Evolutionary conservation across 78 protist species (phyloP), one percentile per base, ranked within the genome.

Genomic region (Dictyostelium intermedium): DNA sequence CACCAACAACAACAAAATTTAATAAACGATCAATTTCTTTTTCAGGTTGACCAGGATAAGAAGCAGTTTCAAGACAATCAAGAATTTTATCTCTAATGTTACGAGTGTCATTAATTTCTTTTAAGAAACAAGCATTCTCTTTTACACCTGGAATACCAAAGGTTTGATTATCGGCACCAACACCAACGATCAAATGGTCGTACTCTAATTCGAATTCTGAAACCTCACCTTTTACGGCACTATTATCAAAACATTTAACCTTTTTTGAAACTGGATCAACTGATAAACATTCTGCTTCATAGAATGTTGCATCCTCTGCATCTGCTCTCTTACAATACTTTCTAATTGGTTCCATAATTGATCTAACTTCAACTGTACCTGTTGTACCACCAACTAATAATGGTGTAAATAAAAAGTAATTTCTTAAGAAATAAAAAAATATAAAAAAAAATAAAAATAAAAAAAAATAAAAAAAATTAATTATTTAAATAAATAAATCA

Each of bases 181-280:
- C 96, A 47, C 94, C 98, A n/a, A 98, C 80, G 37, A 97, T 95
- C 69, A 98, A 84, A 39, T 81, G 70, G 32, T 98, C 99, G 79
- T 97, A 98, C 27, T 69, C 73, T 10, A 97, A 34, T 18, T 87
- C 80, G 32, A 87, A 87, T 69, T 87, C 93, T 27, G 77, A 78
- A 25, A 87, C 93, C 50, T 79, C 82, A 23, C 93, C 93, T 56
- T 92, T 92, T 70, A 92, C 85, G 10, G 76, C n/a, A 53, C 81
- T 76, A 69, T 83, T 82, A 84, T 85, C 96, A 14, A 13, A 32
- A 35, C 96, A 92, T 66, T 56, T 80, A 30, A 92, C 27, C 16
- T 82, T 82, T 25, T 92, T 92, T 20, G 53, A 47, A 10, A 56
- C 74, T 77, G 91, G 91, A 92, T 92, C 96, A 16, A 92, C 81